phyloP scores from a whole-genome alignment of 1,284 basidiomycete species.

The Lignosus rhinocerotis region DNA sequence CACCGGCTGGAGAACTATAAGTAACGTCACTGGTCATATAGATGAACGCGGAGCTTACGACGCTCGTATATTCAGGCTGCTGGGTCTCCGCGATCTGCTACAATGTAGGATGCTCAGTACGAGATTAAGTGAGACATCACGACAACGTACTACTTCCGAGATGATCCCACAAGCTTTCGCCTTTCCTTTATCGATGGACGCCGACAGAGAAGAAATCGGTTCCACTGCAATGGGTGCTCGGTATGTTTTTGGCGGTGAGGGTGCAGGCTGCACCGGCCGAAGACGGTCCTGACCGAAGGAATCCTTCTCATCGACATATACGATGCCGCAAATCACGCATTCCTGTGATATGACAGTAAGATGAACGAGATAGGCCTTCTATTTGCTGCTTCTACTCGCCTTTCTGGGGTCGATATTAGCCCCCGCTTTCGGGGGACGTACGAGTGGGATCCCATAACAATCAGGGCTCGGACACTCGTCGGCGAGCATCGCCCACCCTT shows the following conservation, averaged over 20 bases:
- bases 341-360: conserved; percentile 46
- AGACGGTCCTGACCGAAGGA: conserved; percentile 51
- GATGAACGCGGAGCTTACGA: neutral
- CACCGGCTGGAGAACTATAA: conserved; percentile 8
- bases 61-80: neutral
- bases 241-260: conserved; percentile 6
- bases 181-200: conserved; percentile 11
- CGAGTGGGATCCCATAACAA: conserved; percentile 75
- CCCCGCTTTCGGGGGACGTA: conserved; percentile 66
- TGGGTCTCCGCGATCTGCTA: neutral
- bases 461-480: conserved; percentile 71
- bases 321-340: conserved; percentile 71
- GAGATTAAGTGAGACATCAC: neutral
- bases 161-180: neutral
- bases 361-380: neutral
- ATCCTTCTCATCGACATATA: conserved; percentile 59
- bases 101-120: neutral
- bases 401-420: conserved; percentile 63
- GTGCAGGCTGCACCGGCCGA: conserved; percentile 31
- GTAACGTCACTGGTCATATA: neutral
- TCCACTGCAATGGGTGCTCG: neutral
- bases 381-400: conserved; percentile 38
- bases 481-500: conserved; percentile 83
- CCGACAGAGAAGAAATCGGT: neutral
- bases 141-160: neutral